Conservation (phyloP, 23 red algal species). For the Pyropia yezoensis region DNA sequence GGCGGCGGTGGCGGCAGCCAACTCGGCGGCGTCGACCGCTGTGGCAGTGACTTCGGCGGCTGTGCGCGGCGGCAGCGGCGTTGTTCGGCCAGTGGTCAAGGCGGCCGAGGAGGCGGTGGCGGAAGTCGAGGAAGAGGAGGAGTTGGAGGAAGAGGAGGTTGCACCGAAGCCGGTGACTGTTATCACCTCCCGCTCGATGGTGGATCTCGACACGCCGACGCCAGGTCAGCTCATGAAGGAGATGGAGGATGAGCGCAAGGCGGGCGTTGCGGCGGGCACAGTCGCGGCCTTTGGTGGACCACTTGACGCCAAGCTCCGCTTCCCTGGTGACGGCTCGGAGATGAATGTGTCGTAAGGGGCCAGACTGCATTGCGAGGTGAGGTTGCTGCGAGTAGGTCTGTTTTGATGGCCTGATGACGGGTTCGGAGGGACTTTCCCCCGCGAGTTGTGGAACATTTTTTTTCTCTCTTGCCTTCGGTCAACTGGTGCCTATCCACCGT, state of each 20-base stretch:
- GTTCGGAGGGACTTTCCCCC: no score
- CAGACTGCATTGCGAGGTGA: no score
- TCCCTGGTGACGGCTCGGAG: constrained; percentile 60
- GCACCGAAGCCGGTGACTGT: constrained; percentile 3
- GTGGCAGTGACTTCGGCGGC: background rate
- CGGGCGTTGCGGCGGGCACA: constrained; percentile 17
- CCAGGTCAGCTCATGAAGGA: constrained; percentile 48
- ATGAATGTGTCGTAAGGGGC: constrained; percentile 16
- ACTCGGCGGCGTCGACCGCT: background rate
- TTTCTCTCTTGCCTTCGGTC: no score
- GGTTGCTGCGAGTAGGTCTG: no score
- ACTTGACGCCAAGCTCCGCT: constrained; percentile 6
- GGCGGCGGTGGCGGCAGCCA: constrained; percentile 1
- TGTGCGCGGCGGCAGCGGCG: background rate
- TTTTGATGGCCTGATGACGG: no score
- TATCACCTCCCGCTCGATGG: constrained; percentile 17
- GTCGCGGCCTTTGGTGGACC: constrained; percentile 2
- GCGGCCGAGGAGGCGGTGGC: constrained; percentile 2
- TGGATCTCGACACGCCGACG: constrained; percentile 7
- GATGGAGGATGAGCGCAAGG: constrained; percentile 39
- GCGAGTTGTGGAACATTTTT: no score
- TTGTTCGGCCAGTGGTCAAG: background rate
- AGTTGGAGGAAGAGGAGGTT: constrained; percentile 19
- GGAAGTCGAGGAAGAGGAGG: constrained; percentile 4
- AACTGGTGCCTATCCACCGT: no score